Evolutionary conservation across 2,329 filamentous ascomycete species (phyloP), one percentile per base, ranked within the genome.

Genomic region (Phialocephala subalpina): DNA sequence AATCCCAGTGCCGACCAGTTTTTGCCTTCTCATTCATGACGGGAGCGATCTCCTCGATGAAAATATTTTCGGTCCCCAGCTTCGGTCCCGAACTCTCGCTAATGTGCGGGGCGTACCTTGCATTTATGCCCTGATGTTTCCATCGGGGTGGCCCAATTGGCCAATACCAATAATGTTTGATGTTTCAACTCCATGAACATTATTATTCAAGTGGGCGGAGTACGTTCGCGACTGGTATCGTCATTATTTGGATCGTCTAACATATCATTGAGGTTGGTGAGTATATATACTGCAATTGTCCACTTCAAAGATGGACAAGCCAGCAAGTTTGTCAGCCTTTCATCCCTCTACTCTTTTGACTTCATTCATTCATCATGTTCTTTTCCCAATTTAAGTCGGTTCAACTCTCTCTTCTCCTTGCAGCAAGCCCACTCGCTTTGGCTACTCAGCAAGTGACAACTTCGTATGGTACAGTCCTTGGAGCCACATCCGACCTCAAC

Each of bases 401-500:
- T 42, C 18, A 42, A 16, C 1, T 18, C 20, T 25, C 45, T 22
- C 45, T 49, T n/a, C n/a, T 49, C 45, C n/a, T 49, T 49, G n/a
- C 45, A 8, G 45, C 45, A 11, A 49, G 45, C 45, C n/a, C 45
- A 22, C n/a, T 49, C 45, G n/a, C n/a, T 22, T 49, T 18, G 45
- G 45, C n/a, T 22, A 11, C n/a, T 25, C 20, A 49, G 45, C 45
- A 49, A 49, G 45, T 49, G n/a, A 49, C 45, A 49, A 49, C 45
- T 9, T 22, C n/a, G 18, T 49, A 49, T 25, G 45, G 45, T 25
- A 49, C 45, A 2, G 45, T 49, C 45, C 7, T 22, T 49, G 73
- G 73, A 55, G 63, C 67, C 3, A 63, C 56, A 25, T 76, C 74
- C 6, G 67, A 72, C 16, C 70, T 70, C 35, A 68, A 67, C 14